These are phyloP conservation scores for Arabidopsis thaliana DNA, from an alignment of 345 rosid species.

Conservation along the genomic window DNA sequence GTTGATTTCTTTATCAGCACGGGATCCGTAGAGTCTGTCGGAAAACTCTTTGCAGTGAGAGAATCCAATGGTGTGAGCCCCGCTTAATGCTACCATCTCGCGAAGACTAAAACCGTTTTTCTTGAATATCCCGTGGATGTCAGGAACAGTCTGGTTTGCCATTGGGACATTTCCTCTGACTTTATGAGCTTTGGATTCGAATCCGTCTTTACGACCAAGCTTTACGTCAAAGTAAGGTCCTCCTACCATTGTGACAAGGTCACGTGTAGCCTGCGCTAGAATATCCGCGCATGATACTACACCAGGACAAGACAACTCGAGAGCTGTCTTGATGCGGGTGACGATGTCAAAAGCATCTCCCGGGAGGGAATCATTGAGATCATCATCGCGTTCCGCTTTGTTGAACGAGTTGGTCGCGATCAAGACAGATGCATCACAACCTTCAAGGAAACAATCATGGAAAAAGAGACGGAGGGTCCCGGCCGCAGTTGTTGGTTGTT, in stretches of 20 bases:
- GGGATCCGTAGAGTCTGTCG: conserved; percentile 44
- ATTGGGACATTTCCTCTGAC: conserved; percentile 49
- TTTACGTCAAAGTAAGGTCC: conserved; percentile 57
- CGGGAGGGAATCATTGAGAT: conserved; percentile 54
- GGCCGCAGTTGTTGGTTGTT: conserved; percentile 63
- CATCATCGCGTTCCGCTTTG: conserved; percentile 61
- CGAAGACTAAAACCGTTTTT: conserved; percentile 49
- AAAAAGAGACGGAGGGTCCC: conserved; percentile 59
- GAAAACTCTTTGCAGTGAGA: conserved; percentile 61
- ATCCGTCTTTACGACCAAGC: conserved; percentile 63
- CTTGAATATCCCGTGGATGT: conserved; percentile 48
- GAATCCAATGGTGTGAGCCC: conserved; percentile 72
- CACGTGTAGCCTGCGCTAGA: conserved; percentile 57
- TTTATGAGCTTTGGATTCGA: conserved; percentile 49
- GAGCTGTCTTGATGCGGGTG: conserved; percentile 51
- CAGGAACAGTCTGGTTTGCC: conserved; percentile 48
- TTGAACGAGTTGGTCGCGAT: conserved; percentile 57
- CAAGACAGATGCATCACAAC: conserved; percentile 68
- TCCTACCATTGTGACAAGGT: conserved; percentile 63
- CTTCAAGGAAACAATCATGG: conserved; percentile 69
- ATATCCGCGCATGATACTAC: conserved; percentile 69
- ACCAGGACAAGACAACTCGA: conserved; percentile 64
- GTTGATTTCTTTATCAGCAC: conserved; percentile 47
- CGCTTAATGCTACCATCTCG: conserved; percentile 63
- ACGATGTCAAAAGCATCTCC: conserved; percentile 67